These are phyloP conservation scores for Populus hybrid DNA, from an alignment of 441 rosid genomes.

Conservation along the genomic window DNA sequence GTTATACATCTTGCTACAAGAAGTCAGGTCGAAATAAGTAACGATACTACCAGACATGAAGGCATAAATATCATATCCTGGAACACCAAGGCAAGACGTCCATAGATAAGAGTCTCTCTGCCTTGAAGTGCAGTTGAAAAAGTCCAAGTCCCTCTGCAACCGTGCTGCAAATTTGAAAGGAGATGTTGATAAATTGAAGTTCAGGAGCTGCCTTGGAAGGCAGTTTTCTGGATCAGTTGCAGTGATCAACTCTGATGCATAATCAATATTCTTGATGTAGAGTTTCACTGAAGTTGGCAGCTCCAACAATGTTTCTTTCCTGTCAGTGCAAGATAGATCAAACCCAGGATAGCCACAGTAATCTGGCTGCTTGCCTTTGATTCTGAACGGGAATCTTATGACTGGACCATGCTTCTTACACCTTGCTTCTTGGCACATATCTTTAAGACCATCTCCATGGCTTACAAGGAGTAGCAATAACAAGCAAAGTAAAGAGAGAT, in stretches of 20 bases:
- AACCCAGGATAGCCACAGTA: slow-evolving; percentile 32
- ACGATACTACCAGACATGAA: not conserved
- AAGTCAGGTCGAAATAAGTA: not conserved
- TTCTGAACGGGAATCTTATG: slow-evolving; percentile 28
- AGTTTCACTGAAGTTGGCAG: slow-evolving; percentile 25
- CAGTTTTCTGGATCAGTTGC: slow-evolving; percentile 14
- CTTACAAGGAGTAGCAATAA: not conserved
- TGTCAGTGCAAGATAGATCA: slow-evolving; percentile 22
- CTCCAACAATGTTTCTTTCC: slow-evolving; percentile 16
- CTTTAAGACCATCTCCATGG: not conserved
- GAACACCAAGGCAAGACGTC: slow-evolving; percentile 1
- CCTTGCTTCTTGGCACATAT: not conserved
- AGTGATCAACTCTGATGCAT: slow-evolving; percentile 7
- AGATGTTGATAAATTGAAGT: not conserved
- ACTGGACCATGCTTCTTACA: not conserved
- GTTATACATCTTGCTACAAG: slow-evolving; percentile 19
- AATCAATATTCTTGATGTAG: slow-evolving; percentile 19
- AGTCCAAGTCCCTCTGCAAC: not conserved
- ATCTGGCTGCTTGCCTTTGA: slow-evolving; percentile 17
- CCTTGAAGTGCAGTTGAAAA: not conserved
- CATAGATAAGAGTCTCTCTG: fast-evolving
- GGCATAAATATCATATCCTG: slow-evolving; percentile 2
- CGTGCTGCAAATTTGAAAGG: not conserved
- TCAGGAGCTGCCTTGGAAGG: not conserved
- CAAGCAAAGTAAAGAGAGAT: not conserved